phyloP scores from a whole-genome alignment of 306 rosid species.

The Dryas drummondii region DNA sequence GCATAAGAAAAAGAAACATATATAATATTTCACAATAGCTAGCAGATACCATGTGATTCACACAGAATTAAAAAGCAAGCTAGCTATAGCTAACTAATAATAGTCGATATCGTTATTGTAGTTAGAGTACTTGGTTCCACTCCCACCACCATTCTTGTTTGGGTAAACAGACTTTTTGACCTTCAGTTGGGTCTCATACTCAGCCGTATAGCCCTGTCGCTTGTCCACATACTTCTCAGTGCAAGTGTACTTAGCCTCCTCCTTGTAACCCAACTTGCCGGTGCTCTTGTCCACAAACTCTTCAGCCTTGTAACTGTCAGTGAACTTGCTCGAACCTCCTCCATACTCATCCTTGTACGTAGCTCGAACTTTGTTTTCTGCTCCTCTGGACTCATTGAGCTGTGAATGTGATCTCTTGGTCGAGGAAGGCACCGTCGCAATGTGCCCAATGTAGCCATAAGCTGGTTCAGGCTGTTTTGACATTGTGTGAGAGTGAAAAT shows the following conservation, averaged over 20 bases:
- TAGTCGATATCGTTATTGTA: neutral
- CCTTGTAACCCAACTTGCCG: conserved; percentile 4
- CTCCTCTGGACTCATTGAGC: neutral
- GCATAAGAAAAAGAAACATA: neutral
- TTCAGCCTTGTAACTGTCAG: neutral
- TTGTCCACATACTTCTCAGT: neutral
- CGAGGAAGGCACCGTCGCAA: neutral
- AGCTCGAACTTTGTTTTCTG: neutral
- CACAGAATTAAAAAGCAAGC: too few species aligned
- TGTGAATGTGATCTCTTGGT: neutral
- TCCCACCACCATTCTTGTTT: neutral
- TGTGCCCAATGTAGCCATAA: neutral
- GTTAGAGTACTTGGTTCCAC: neutral
- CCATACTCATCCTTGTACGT: neutral
- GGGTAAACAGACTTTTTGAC: conserved; percentile 9
- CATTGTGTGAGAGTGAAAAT: too few species aligned
- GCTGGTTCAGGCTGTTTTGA: neutral
- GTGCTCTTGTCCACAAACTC: neutral
- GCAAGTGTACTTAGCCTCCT: neutral
- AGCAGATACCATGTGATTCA: neutral
- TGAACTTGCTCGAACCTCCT: neutral
- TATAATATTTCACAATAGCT: neutral
- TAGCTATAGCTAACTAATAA: neutral
- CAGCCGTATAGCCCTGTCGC: neutral
- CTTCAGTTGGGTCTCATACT: conserved; percentile 3